phyloP scores from a whole-genome alignment of 257 asterid species.

The Nicotiana undulata region DNA sequence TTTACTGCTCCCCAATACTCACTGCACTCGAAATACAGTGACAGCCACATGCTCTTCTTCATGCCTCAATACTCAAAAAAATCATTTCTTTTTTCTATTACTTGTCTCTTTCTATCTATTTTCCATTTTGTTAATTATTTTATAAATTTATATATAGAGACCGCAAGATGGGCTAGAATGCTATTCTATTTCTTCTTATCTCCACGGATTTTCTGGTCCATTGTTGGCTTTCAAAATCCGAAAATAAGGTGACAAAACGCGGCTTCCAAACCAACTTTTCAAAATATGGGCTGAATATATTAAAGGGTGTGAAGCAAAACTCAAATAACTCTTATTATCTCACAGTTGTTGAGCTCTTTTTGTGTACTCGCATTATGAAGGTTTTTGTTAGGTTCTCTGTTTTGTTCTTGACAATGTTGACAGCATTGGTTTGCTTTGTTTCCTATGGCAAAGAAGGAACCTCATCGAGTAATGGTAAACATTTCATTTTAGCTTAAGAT shows the following conservation, averaged over 20 bases:
- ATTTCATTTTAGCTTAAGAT: background rate
- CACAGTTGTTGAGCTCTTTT: background rate
- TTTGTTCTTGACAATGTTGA: conserved; percentile 28
- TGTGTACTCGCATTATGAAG: conserved; percentile 30
- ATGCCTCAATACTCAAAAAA: conserved; percentile 13
- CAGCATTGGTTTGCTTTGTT: conserved; percentile 27
- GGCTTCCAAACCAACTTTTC: background rate
- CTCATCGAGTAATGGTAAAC: conserved; percentile 25
- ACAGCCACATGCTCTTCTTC: conserved; percentile 26
- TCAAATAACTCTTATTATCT: background rate
- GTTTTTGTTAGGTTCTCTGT: conserved; percentile 35
- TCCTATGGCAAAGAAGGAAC: conserved; percentile 18
- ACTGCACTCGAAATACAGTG: conserved; percentile 9
- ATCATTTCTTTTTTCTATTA: background rate
- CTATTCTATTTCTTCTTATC: conserved; percentile 22
- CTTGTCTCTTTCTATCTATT: background rate
- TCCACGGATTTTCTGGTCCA: conserved; percentile 30
- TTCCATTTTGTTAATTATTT: background rate
- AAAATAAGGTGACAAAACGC: conserved; percentile 10
- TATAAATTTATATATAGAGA: background rate
- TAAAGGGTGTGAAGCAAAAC: background rate
- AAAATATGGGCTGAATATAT: conserved; percentile 22
- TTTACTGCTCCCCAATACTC: conserved; percentile 3
- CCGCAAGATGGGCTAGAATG: conserved; percentile 27
- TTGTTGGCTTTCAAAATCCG: background rate